Base-by-base conservation (phyloP, 164 flowering plant species). In the Berberis thunbergii region DNA sequence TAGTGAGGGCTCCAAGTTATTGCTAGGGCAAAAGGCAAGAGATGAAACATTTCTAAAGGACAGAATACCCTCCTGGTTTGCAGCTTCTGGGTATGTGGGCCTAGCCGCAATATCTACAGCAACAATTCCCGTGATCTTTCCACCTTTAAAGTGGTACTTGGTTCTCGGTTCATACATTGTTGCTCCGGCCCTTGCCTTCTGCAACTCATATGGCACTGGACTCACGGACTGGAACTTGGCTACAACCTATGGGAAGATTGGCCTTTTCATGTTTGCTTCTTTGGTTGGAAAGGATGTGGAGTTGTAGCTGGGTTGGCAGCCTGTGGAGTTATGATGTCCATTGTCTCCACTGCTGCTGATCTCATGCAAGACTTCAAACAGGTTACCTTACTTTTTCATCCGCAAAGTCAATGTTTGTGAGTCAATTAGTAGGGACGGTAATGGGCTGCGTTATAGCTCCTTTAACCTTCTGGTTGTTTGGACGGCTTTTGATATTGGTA, bases 341-440 rank as follows among this genome's bases (percentile, higher is more conserved):
- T 94, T 54, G 96, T 94, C 70, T 73, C 97, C 63, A 94, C 99
- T 10, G 97, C 99, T 43, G 99, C 97, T 55, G 97, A 94, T 82
- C 85, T 94, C 59, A 95, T 95, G 97, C 96, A 87, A 76, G 97
- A 94, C 68, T 91, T 94, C 74, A 94, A 94, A 91, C 99, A 0
- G 97, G 99, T 10, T 89, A 91, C 71, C 94, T 95, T 57, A 95
- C 99, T 43, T 66, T 85, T 6, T 89, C 99, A 6, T 94, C 97
- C 2, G 87, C 99, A 5, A 87, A 77, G 70, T 89, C 97, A 9
- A 94, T 94, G 99, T 91, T 94, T 73, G 84, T 89, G 61, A 89
- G 93, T 77, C 99, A 94, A 69, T 44, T 87, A 11, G 65, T 89
- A 0, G 97, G 99, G 44, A 94, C 97, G 39, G 96, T 85, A 43